Evolutionary conservation across 2,329 filamentous ascomycete species (phyloP), one percentile per base, ranked within the genome.

Genomic region (Bipolaris cookei): DNA sequence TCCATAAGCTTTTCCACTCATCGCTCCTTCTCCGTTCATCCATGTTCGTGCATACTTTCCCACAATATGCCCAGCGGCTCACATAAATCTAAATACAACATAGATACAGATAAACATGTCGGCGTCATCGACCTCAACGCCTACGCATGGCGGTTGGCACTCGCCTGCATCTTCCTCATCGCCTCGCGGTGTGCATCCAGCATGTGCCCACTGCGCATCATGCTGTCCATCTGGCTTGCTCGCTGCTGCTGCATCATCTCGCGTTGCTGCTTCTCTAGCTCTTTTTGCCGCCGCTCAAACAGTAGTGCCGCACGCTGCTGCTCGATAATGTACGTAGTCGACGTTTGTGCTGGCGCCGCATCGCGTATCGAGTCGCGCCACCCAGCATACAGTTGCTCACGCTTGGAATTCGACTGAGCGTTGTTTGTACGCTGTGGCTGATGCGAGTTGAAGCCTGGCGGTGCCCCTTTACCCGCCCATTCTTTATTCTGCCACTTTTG

Each of bases 111-210:
- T 3, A 30, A 44, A 45, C 25, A 20, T 32, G 10, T 20, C 37
- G 6, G 3, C 37, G 10, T 30, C 10, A 13, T 18, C 16, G 4
- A 4, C 7, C 37, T 37, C 34, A 37, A 37, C 43, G 34, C 13
- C 51, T 60, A 70, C 58, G 70, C 54, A 32, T 66, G 64, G 41
- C 70, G 75, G 60, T 84, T 84, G 0, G 83, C 84, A 46, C 78
- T 76, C 13, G 82, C 82, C 72, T 97, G 92, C 88, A 97, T 90
- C 73, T 83, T 88, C 61, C 90, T 83, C 84, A 97, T 84, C 1
- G 89, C 90, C 62, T 93, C 89, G 18, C 89, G 84, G 74, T 97
- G 93, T 20, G 88, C 83, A 43, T 90, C 89, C 49, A 90, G 81
- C 80, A 96, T 84, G 62, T 90, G 86, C 0, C 88, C 88, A 14